These are phyloP conservation scores for Babesia bigemina DNA, from an alignment of 169 alveolate species.

Conservation along the genomic window DNA sequence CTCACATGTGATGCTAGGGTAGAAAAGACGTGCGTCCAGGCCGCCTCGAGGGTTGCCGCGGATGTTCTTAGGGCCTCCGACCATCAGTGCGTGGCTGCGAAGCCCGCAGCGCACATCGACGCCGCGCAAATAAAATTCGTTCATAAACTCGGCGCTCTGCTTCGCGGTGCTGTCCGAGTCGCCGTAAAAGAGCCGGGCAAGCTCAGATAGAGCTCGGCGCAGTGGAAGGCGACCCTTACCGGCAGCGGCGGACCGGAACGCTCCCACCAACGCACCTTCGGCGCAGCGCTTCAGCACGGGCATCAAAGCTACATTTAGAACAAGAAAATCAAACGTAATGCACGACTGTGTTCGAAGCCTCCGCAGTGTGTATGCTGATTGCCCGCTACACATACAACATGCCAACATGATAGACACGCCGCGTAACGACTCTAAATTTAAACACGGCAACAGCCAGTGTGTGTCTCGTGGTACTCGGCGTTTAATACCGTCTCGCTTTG, in stretches of 20 bases:
- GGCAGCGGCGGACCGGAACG: constrained; percentile 21
- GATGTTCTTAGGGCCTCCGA: constrained; percentile 67
- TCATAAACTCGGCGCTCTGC: constrained; percentile 47
- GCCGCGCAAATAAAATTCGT: constrained; percentile 63
- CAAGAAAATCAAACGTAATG: background rate
- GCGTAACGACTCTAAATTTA: too few relatives aligned
- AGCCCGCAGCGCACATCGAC: constrained; percentile 60
- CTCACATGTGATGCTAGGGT: constrained; percentile 58
- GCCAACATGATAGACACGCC: too few relatives aligned
- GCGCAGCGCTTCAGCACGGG: constrained; percentile 40
- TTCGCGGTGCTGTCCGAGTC: background rate
- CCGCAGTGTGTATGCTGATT: background rate
- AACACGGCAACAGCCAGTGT: too few relatives aligned
- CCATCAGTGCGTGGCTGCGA: constrained; percentile 63
- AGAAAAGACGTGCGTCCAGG: constrained; percentile 45
- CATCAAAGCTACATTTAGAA: constrained; percentile 4
- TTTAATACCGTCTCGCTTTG: too few relatives aligned
- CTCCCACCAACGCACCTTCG: constrained; percentile 40
- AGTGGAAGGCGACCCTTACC: constrained; percentile 56
- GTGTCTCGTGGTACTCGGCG: too few relatives aligned
- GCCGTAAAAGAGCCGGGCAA: constrained; percentile 43
- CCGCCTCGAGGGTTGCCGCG: constrained; percentile 67
- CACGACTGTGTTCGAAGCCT: background rate
- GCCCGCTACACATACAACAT: background rate
- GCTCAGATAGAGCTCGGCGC: constrained; percentile 40